Evolutionary conservation across 768 basidiomycete genomes (phyloP).

Genomic region (Mycena filopes): DNA sequence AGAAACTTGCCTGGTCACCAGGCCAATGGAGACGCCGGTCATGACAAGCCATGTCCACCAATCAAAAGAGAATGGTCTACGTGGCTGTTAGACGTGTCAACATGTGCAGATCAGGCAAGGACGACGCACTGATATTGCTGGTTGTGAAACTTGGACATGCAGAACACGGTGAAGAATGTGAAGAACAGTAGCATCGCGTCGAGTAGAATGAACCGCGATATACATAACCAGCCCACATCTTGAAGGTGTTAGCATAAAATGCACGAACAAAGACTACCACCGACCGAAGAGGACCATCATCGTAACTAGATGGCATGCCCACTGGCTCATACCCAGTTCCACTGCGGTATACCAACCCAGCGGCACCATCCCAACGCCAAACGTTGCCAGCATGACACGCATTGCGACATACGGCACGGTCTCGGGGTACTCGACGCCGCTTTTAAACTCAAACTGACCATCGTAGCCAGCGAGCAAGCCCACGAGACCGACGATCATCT

Average conservation of each 20-base stretch:
- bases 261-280: too few species aligned
- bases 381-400: constrained; percentile 93
- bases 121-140: constrained; percentile 88
- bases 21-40: constrained; percentile 95
- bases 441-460: constrained; percentile 94
- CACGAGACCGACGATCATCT: constrained; percentile 97
- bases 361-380: constrained; percentile 96
- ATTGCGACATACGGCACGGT: constrained; percentile 93
- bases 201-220: constrained; percentile 96
- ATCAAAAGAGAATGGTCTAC: constrained; percentile 91
- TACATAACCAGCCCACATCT: constrained; percentile 98
- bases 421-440: constrained; percentile 85
- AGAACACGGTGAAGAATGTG: constrained; percentile 96
- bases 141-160: constrained; percentile 95
- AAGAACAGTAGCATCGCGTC: constrained; percentile 99
- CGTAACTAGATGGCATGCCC: constrained; percentile 91
- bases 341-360: constrained; percentile 97
- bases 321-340: constrained; percentile 90
- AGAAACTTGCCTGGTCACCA: constrained; percentile 81
- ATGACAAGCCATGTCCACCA: constrained; percentile 98
- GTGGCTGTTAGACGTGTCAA: constrained; percentile 23
- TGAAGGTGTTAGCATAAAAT: constrained; percentile 1
- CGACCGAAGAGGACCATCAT: constrained; percentile 93
- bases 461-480: constrained; percentile 93
- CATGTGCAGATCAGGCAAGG: background rate